A percentile compares a stretch with the other conserved stretches of the same genome.
Evolutionary conservation across 768 basidiomycete genomes (phyloP).

Genomic region (Asterophora lycoperdoides): DNA sequence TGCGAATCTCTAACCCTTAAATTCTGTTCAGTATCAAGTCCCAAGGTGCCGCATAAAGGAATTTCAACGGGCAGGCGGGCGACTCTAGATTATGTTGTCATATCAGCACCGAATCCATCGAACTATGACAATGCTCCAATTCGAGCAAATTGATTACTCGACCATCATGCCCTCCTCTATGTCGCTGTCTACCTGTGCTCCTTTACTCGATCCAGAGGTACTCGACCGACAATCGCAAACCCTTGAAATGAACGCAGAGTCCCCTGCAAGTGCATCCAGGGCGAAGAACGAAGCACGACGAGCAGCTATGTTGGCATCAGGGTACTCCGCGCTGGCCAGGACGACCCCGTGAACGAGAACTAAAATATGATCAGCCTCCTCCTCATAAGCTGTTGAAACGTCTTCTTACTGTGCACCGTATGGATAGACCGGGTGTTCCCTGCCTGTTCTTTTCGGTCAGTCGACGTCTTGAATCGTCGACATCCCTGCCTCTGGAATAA

Average conservation of each 20-base stretch:
- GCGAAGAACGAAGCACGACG: slow-evolving; percentile 61
- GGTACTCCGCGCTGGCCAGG: slow-evolving; percentile 54
- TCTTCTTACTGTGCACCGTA: slow-evolving; percentile 7
- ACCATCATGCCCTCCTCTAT: slow-evolving; percentile 18
- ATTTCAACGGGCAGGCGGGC: not conserved
- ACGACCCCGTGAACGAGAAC: slow-evolving; percentile 66
- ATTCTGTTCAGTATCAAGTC: slow-evolving; percentile 39
- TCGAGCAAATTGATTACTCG: slow-evolving; percentile 3
- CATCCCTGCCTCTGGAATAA: slow-evolving; percentile 70
- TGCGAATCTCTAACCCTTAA: not conserved
- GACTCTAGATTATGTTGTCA: not conserved
- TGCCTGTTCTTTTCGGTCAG: slow-evolving; percentile 31
- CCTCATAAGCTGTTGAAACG: no score
- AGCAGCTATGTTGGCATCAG: slow-evolving; percentile 48
- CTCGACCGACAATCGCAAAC: slow-evolving; percentile 64
- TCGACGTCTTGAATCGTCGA: slow-evolving; percentile 57
- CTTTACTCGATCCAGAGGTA: slow-evolving; percentile 35
- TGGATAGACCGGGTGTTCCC: not conserved
- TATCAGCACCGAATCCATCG: not conserved
- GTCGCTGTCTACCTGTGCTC: slow-evolving; percentile 20
- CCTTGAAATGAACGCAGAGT: slow-evolving; percentile 55
- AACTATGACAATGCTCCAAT: not conserved
- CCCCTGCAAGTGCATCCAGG: slow-evolving; percentile 63
- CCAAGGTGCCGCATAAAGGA: slow-evolving; percentile 18
- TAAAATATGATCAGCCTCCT: slow-evolving; percentile 24